These are phyloP conservation scores for Boletus mariae DNA, from an alignment of 1,284 basidiomycete species.

Conservation along the genomic window DNA sequence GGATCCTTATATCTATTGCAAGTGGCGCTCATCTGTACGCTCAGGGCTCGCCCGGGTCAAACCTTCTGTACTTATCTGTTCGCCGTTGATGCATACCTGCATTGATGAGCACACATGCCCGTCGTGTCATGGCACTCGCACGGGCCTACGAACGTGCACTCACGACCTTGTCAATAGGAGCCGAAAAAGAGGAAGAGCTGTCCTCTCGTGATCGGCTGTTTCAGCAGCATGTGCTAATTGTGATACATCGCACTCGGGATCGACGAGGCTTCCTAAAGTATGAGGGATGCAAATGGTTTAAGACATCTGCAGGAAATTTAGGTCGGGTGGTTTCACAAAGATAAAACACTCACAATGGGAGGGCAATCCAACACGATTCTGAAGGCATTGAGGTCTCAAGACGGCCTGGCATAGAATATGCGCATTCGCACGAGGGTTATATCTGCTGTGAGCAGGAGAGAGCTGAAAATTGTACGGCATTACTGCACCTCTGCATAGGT, in stretches of 20 bases:
- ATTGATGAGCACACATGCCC: not conserved
- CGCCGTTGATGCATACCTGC: not conserved
- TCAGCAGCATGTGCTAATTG: too few relatives aligned
- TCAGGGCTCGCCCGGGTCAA: not conserved
- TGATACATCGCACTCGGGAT: too few relatives aligned
- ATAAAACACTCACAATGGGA: conserved; percentile 49
- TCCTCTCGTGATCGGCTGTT: too few relatives aligned
- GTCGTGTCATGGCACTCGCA: too few relatives aligned
- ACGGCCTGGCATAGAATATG: conserved; percentile 68
- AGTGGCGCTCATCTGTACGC: not conserved
- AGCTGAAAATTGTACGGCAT: not conserved
- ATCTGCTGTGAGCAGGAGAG: conserved; percentile 37
- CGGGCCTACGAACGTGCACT: too few relatives aligned
- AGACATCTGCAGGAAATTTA: conserved; percentile 46
- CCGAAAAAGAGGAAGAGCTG: too few relatives aligned
- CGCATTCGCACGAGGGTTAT: conserved; percentile 54
- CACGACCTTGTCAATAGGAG: too few relatives aligned
- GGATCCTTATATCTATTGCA: conserved; percentile 35
- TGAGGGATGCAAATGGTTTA: conserved; percentile 53
- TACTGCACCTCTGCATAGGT: conserved; percentile 20
- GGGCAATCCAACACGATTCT: conserved; percentile 64
- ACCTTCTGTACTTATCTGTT: not conserved
- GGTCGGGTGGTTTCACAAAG: not conserved
- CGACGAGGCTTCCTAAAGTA: conserved; percentile 32
- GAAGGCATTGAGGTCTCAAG: conserved; percentile 42